These are phyloP conservation scores for Proteromonas lacertae DNA, from an alignment of 352 stramenopile genomes.

Conservation along the genomic window DNA sequence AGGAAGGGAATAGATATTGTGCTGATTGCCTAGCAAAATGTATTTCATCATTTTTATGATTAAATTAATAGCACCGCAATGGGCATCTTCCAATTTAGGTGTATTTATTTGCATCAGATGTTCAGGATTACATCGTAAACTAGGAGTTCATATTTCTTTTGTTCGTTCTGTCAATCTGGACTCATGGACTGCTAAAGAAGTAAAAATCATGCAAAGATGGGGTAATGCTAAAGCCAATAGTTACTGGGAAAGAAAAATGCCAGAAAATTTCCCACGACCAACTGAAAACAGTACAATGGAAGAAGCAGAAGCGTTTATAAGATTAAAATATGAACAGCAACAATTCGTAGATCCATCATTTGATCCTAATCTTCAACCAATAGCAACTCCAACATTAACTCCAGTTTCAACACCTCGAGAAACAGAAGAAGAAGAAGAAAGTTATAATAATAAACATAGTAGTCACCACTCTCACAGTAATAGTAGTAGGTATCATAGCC, in stretches of 20 bases:
- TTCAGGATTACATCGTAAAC: constrained; percentile 46
- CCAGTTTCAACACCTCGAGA: too few relatives aligned
- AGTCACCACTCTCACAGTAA: too few relatives aligned
- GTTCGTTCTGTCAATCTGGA: constrained; percentile 13
- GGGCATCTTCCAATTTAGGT: constrained; percentile 50
- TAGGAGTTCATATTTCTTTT: constrained; percentile 19
- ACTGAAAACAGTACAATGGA: background rate
- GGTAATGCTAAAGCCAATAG: constrained; percentile 1
- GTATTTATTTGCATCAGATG: constrained; percentile 67
- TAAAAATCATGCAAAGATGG: constrained; percentile 4
- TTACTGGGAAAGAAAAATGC: constrained; percentile 12
- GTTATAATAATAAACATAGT: too few relatives aligned
- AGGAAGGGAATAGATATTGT: too few relatives aligned
- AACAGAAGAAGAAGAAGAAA: too few relatives aligned
- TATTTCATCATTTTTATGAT: too few relatives aligned
- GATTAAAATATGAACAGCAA: background rate
- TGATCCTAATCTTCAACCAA: too few relatives aligned
- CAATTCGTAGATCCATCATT: background rate
- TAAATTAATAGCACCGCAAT: constrained; percentile 18
- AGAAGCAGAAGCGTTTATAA: background rate
- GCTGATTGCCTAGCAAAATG: too few relatives aligned
- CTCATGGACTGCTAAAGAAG: constrained; percentile 4
- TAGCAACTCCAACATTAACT: too few relatives aligned
- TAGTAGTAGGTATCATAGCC: too few relatives aligned
- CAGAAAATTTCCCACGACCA: background rate